These are phyloP conservation scores for Lophium mytilinum DNA, from an alignment of 495 filamentous ascomycete species.

Conservation along the genomic window DNA sequence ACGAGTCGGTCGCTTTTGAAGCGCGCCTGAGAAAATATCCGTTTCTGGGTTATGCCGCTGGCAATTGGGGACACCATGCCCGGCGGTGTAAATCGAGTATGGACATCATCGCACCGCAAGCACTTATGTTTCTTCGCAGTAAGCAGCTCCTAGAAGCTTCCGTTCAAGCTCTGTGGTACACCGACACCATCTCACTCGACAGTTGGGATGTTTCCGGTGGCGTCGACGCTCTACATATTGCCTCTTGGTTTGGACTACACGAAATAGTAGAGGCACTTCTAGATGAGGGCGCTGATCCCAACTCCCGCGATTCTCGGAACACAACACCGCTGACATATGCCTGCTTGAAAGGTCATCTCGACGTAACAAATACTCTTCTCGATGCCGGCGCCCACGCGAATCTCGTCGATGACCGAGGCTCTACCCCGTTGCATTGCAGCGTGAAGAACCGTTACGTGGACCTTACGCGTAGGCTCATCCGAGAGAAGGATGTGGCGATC, in stretches of 20 bases:
- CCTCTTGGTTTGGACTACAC: conserved; percentile 1
- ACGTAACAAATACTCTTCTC: conserved; percentile 4
- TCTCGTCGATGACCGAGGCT: conserved; percentile 5
- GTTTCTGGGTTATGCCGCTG: conserved; percentile 1
- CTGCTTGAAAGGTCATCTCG: not conserved
- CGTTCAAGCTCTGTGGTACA: conserved; percentile 5
- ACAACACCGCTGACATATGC: conserved; percentile 3
- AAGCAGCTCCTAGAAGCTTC: conserved; percentile 1
- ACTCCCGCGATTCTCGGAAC: not conserved
- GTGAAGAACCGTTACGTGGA: not conserved
- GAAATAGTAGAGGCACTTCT: not conserved
- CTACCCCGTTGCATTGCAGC: not conserved
- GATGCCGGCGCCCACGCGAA: not conserved
- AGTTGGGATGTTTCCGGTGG: conserved; percentile 11
- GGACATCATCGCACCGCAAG: conserved; percentile 3
- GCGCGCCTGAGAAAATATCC: not conserved
- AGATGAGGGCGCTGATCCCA: conserved; percentile 1
- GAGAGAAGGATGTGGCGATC: conserved; percentile 2
- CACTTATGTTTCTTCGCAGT: conserved; percentile 1
- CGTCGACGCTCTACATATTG: conserved; percentile 3
- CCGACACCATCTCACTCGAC: conserved; percentile 1
- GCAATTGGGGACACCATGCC: conserved; percentile 4
- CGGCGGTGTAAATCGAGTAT: not conserved
- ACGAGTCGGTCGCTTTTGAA: not conserved
- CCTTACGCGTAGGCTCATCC: not conserved